Conservation (phyloP, 495 filamentous ascomycete species). For the Aspergillus asperescens region DNA sequence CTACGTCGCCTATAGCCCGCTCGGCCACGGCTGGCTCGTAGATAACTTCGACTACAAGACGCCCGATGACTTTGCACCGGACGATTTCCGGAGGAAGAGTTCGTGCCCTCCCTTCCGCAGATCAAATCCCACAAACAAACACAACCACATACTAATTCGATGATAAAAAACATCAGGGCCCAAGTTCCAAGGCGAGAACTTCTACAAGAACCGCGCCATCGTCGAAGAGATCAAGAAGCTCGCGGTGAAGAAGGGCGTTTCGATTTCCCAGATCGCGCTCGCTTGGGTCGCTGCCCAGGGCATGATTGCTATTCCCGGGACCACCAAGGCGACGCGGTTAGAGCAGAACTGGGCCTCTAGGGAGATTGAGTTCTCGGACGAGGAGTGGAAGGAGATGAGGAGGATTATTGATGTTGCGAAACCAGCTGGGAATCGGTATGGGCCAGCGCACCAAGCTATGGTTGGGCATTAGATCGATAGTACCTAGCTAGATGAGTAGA, state of each 20-base stretch:
- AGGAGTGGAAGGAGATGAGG: conserved; percentile 7
- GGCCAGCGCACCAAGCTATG: not conserved
- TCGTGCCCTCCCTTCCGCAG: conserved; percentile 3
- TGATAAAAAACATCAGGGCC: conserved; percentile 23
- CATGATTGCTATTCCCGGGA: conserved; percentile 45
- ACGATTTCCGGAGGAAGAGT: conserved; percentile 40
- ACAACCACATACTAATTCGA: not conserved
- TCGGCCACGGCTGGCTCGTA: conserved; percentile 44
- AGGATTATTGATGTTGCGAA: conserved; percentile 2
- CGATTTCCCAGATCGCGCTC: conserved; percentile 38
- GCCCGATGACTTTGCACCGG: conserved; percentile 40
- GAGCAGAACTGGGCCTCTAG: conserved; percentile 41
- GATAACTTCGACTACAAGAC: conserved; percentile 40
- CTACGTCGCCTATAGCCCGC: conserved; percentile 43
- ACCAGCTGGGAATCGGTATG: conserved; percentile 2
- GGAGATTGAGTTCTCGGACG: conserved; percentile 11
- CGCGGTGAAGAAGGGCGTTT: conserved; percentile 34
- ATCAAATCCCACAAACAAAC: not conserved
- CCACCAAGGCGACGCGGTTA: conserved; percentile 39
- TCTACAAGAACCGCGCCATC: conserved; percentile 43
- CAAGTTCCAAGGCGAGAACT: conserved; percentile 49
- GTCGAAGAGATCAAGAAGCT: conserved; percentile 43
- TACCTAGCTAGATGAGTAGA: not conserved
- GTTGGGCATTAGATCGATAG: conserved; percentile 1
- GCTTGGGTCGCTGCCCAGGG: conserved; percentile 46